Conservation (phyloP, 129 eudicot species). For the Gnaphalium uliginosum region DNA sequence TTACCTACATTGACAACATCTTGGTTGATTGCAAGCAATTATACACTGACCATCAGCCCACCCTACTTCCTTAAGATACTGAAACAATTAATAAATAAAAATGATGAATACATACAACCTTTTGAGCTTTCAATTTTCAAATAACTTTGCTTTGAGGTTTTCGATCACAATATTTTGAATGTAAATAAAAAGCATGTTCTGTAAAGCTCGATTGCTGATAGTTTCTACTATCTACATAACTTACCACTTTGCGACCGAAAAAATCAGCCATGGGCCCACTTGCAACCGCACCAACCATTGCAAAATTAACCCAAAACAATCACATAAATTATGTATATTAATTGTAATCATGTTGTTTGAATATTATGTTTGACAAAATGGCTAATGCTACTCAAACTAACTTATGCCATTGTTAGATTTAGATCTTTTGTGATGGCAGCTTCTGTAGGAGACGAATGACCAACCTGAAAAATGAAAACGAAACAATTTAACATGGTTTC, state of each 20-base stretch:
- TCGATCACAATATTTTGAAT: no score
- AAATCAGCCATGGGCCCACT: conserved; percentile 60
- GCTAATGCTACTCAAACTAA: no score
- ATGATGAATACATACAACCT: no score
- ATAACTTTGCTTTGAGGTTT: no score
- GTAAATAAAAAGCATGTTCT: background rate
- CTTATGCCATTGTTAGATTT: conserved; percentile 47
- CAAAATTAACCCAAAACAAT: conserved; percentile 57
- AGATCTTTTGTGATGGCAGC: conserved; percentile 49
- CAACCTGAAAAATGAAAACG: conserved; percentile 39
- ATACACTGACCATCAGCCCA: no score
- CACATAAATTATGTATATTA: background rate
- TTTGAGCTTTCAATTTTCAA: no score
- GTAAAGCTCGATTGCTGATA: background rate
- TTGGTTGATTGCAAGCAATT: no score
- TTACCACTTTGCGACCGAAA: conserved; percentile 72
- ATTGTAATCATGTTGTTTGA: background rate
- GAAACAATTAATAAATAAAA: no score
- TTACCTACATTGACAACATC: no score
- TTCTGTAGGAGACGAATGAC: conserved; percentile 61
- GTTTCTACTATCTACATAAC: conserved; percentile 9
- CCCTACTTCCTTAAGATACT: no score
- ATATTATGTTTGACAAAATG: background rate
- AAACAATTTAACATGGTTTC: conserved; percentile 8
- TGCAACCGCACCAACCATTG: conserved; percentile 60